These are phyloP conservation scores for Nicotiana noctiflora DNA, from an alignment of 257 asterid genomes.

Conservation along the genomic window DNA sequence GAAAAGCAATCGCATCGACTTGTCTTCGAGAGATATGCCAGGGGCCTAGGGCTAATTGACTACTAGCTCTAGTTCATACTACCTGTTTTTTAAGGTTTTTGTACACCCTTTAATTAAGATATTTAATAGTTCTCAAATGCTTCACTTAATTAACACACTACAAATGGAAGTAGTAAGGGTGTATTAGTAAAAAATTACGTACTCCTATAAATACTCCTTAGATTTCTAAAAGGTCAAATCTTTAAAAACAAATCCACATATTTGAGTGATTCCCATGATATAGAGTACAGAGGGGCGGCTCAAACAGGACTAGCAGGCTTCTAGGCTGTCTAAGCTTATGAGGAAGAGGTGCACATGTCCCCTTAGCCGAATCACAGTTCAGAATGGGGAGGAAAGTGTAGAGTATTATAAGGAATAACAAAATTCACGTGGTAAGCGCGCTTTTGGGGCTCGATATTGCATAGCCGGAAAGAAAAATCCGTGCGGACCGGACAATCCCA, in stretches of 20 bases:
- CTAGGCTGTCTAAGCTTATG: no score
- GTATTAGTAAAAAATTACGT: not conserved
- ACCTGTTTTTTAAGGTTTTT: not conserved
- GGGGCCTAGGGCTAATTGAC: not conserved
- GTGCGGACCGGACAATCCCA: no score
- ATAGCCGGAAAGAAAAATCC: no score
- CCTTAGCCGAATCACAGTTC: no score
- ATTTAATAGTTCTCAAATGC: not conserved
- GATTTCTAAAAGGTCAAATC: not conserved
- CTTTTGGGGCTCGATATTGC: no score
- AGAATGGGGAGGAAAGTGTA: no score
- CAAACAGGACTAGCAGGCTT: no score
- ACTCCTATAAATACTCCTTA: not conserved
- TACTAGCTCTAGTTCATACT: not conserved
- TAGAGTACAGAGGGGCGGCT: no score
- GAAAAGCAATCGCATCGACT: not conserved
- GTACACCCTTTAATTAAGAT: not conserved
- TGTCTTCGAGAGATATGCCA: not conserved
- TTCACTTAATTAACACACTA: not conserved
- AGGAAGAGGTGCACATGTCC: no score
- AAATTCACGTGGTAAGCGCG: no score
- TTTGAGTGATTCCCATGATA: no score
- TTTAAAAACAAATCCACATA: not conserved
- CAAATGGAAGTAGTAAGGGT: not conserved
- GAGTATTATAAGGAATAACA: no score